phyloP scores from a whole-genome alignment of 1,284 basidiomycete genomes.

The Peniophora sp. region DNA sequence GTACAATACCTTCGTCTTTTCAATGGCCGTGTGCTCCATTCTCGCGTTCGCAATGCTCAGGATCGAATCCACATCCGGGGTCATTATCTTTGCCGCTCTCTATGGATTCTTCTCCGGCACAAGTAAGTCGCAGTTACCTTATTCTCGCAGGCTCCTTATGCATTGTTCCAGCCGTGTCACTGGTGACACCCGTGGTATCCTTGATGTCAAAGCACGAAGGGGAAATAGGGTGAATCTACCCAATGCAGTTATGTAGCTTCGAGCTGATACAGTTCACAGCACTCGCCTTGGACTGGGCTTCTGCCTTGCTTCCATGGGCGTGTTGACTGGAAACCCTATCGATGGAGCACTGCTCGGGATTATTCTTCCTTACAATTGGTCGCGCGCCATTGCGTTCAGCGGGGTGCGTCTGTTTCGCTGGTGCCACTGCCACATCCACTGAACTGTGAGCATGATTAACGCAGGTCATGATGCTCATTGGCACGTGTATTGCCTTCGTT shows the following conservation, averaged over 20 bases:
- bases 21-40: constrained; percentile 4
- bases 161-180: neutral
- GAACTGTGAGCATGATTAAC: neutral
- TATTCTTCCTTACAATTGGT: neutral
- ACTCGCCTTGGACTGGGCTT: neutral
- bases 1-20: constrained; percentile 4
- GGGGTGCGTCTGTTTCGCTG: neutral
- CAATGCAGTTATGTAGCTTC: neutral
- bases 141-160: neutral
- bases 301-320: neutral
- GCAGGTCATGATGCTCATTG: neutral
- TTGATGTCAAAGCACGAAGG: neutral
- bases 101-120: constrained; percentile 14
- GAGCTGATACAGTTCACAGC: neutral
- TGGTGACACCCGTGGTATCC: constrained; percentile 1
- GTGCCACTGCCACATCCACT: neutral
- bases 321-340: neutral
- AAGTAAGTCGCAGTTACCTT: constrained; percentile 6
- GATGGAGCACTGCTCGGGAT: neutral
- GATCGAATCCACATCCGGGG: constrained; percentile 4
- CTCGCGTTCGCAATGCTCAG: constrained; percentile 15
- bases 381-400: neutral
- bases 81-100: constrained; percentile 8
- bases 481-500: neutral
- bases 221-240: constrained; percentile 4